These are phyloP conservation scores for Zygoascus ofunaensis DNA, from an alignment of 805 yeast species.

Conservation along the genomic window DNA sequence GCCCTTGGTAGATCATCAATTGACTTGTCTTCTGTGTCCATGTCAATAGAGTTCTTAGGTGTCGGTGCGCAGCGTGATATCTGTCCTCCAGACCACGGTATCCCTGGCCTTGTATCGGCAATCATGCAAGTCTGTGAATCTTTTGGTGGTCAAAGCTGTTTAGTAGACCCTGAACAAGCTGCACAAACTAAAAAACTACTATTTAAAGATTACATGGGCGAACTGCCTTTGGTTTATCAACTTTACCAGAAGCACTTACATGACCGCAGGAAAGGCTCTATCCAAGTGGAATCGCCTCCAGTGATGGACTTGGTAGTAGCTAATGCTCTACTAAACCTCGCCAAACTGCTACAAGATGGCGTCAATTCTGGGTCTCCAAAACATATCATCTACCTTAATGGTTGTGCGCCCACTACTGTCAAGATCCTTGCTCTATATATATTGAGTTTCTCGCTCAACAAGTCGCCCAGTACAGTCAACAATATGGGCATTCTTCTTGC, in stretches of 20 bases:
- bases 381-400: slow-evolving; percentile 18
- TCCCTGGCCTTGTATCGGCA: slow-evolving; percentile 5
- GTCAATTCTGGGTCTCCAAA: slow-evolving; percentile 21
- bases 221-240: background rate
- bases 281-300: background rate
- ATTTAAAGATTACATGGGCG: background rate
- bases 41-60: slow-evolving; percentile 4
- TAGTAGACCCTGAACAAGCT: slow-evolving; percentile 5
- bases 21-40: background rate
- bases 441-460: slow-evolving; percentile 23
- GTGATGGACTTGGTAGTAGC: slow-evolving; percentile 18
- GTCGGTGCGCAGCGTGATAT: slow-evolving; percentile 9
- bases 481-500: slow-evolving; percentile 28
- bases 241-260: too few species aligned
- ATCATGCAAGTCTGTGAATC: background rate
- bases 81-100: slow-evolving; percentile 1
- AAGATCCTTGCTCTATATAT: slow-evolving; percentile 23
- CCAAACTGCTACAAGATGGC: slow-evolving; percentile 28
- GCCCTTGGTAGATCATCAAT: background rate
- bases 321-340: slow-evolving; percentile 27
- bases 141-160: background rate
- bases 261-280: too few species aligned
- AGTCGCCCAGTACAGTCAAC: slow-evolving; percentile 27
- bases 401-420: slow-evolving; percentile 19
- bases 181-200: slow-evolving; percentile 3